Base-by-base conservation (phyloP, 2,329 filamentous ascomycete species). In the Ophiostoma sp. region DNA sequence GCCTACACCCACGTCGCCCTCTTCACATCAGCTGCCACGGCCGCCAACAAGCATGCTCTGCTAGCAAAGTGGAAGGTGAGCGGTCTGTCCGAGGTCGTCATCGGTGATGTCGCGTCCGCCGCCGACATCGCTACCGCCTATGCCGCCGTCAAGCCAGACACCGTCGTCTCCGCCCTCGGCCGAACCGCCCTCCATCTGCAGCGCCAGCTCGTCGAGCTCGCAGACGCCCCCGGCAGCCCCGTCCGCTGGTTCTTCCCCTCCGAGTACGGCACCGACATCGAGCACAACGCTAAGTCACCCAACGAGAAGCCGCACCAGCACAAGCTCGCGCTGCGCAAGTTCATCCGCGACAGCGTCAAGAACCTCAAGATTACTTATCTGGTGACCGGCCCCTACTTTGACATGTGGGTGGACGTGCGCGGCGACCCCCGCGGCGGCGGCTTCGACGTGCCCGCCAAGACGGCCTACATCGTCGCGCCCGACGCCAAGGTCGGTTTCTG, bases 301-400 rank as follows among this genome's bases (percentile, higher is more conserved):
- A 74, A 79, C 10, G 90, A 92, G 78, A 86, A 84, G 75, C 88
- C 90, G 2, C 90, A 92, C 76, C 89, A 92, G 79, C 78, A 83
- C 70, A 92, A 92, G 77, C 82, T 92, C 69, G 86, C 87, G 75
- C 87, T 92, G n/a, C 83, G 90, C 71, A 85, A 83, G 70, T 84
- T 84, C 39, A 81, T 90, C 41, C 81, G 83, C 66, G 83, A 84
- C 48, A 79, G 83, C n/a, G 75, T 85, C 17, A 81, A 82, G 73
- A 78, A 82, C 8, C 76, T 92, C 35, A 82, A 86, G 67, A 83
- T 89, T 70, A 90, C 89, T 0, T 91, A 89, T 76, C 79, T 92
- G 0, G 89, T 92, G 4, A 91, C 89, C 0, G 89, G 89, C 0
- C 89, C 89, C 0, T 92, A 89, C 73, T 84, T 85, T 39, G 89